Base-by-base conservation (phyloP, 2,329 filamentous ascomycete species). In the Paraphaeosphaeria sporulosa region DNA sequence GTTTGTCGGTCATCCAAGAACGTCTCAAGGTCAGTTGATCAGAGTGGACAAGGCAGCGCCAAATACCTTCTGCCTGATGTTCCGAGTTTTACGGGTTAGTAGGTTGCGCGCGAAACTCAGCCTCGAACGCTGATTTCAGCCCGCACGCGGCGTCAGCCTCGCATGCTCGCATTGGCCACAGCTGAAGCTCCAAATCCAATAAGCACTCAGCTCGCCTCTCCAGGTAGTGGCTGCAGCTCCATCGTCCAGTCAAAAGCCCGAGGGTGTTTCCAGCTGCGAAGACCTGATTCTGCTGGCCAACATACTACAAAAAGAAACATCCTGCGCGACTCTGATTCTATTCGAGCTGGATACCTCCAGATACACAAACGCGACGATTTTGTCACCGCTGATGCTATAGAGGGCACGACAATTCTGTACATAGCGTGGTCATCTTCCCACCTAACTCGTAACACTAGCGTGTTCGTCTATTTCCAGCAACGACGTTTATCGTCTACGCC, bases 51-150 rank as follows among this genome's bases (percentile, higher is more conserved):
- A 71, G 65, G 67, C 66, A 56, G 55, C 65, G 62, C 66, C 56
- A 72, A 68, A 70, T 73, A 72, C 66, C 70, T 70, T 71, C 67
- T 74, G 74, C 73, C 74, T 76, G 73, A 71, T 71, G 70, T 70
- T 64, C 65, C 64, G 72, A 73, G 67, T 71, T 72, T 73, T 61
- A 68, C 70, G 68, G 63, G 61, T 48, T 51, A 64, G 62, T 66
- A 69, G 69, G 57, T 59, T 67, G 72, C 69, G 70, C 64, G 72
- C 75, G 72, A 65, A 71, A 64, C 66, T 67, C 69, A 68, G 65
- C 72, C 71, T 75, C 73, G 49, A 52, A 77, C 42, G 42, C 42
- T 44, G 42, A 44, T n/a, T 44, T 44, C 42, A 44, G 42, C 42
- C 42, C 42, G 19, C 42, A 44, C 19, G 42, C 42, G 42, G 42